A percentile compares a stretch with the other conserved stretches of the same genome.
phyloP scores from a whole-genome alignment of 495 filamentous ascomycete genomes.

The Peziza echinospora region DNA sequence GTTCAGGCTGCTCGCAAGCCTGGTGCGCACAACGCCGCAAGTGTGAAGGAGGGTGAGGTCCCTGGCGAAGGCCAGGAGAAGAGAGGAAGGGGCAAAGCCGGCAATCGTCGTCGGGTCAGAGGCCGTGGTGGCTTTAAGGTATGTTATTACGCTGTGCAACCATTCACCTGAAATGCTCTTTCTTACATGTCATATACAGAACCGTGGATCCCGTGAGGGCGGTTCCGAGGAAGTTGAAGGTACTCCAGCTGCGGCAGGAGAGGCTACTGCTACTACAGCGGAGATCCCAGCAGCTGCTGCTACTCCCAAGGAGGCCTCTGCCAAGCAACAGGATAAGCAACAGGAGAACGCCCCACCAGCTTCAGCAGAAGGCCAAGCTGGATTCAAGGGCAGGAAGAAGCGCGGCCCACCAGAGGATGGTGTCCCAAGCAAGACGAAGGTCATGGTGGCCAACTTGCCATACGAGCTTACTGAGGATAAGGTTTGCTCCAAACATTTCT shows the following conservation, averaged over 20 bases:
- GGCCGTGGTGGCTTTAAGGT: slow-evolving; percentile 56
- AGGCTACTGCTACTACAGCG: no score
- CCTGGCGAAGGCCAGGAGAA: slow-evolving; percentile 36
- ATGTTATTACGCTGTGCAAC: no score
- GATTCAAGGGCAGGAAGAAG: slow-evolving; percentile 24
- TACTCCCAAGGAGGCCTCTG: slow-evolving; percentile 17
- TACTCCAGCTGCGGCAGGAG: no score
- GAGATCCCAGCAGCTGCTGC: no score
- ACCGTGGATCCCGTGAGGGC: slow-evolving; percentile 14
- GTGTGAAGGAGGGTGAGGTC: slow-evolving; percentile 38
- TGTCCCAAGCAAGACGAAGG: slow-evolving; percentile 96
- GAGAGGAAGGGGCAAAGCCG: slow-evolving; percentile 27
- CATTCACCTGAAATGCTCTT: slow-evolving; percentile 20
- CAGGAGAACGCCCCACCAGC: slow-evolving; percentile 21
- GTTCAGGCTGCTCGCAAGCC: slow-evolving; percentile 97
- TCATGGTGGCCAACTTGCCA: slow-evolving; percentile 98
- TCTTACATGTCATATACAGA: slow-evolving; percentile 14
- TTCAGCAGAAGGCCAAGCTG: slow-evolving; percentile 7
- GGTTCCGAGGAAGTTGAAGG: slow-evolving; percentile 2
- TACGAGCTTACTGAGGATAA: slow-evolving; percentile 96
- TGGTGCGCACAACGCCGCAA: slow-evolving; percentile 54
- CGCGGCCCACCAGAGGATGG: slow-evolving; percentile 94
- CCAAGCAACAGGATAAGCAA: slow-evolving; percentile 22
- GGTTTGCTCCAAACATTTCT: slow-evolving; percentile 29
- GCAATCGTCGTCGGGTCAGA: slow-evolving; percentile 48